Conservation (phyloP, 495 filamentous ascomycete species). For the Corynascus novoguineensis region DNA sequence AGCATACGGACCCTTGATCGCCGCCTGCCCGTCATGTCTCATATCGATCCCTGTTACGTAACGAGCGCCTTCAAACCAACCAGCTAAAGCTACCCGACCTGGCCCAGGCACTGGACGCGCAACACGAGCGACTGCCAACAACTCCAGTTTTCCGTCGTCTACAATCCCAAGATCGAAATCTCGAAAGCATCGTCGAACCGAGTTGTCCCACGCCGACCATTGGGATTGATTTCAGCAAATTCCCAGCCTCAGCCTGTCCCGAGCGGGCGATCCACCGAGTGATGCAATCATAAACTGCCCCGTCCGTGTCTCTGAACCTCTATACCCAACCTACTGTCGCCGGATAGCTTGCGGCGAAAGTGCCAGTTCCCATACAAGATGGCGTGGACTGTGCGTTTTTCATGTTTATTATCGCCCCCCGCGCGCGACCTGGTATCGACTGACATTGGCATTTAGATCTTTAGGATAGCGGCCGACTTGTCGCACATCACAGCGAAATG, state of each 20-base stretch:
- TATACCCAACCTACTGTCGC: not conserved
- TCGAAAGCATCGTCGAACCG: no score
- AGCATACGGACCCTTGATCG: no score
- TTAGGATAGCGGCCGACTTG: conserved; percentile 75
- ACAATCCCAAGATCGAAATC: no score
- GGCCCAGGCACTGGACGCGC: not conserved
- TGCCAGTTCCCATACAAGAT: not conserved
- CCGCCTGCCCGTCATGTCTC: no score
- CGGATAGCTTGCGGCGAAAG: not conserved
- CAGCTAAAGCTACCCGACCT: not conserved
- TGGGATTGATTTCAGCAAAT: not conserved
- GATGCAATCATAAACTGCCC: conserved; percentile 11
- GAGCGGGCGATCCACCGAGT: not conserved
- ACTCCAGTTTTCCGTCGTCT: not conserved
- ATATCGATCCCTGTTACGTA: not conserved
- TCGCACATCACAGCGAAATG: conserved; percentile 80
- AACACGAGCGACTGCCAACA: not conserved
- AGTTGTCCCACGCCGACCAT: not conserved
- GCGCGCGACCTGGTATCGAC: not conserved
- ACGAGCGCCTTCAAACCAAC: not conserved
- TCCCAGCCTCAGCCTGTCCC: not conserved
- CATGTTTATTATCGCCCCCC: not conserved
- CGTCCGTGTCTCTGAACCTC: not conserved
- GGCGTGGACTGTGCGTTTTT: conserved; percentile 8
- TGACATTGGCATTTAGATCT: conserved; percentile 44